Conservation (phyloP, 306 rosid genomes). For the Vachellia collinsii region DNA sequence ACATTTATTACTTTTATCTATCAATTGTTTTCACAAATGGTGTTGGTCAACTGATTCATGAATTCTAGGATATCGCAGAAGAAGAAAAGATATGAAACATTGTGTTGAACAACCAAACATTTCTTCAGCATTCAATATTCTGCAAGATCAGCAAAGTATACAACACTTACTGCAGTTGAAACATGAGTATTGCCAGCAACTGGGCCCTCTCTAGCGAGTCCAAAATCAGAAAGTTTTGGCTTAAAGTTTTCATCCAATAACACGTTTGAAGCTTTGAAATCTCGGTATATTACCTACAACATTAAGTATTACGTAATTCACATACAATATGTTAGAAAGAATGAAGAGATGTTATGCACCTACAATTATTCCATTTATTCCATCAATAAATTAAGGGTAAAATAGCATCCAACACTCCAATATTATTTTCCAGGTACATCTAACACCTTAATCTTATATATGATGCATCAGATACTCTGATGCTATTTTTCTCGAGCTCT, state of each 20-base stretch:
- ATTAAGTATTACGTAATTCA: background rate
- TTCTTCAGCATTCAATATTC: background rate
- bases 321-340: conserved; percentile 7
- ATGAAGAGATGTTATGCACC: conserved; percentile 5
- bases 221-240: conserved; percentile 88
- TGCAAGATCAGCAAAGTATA: background rate
- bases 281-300: conserved; percentile 74
- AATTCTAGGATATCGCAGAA: background rate
- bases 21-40: background rate
- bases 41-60: background rate
- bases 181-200: conserved; percentile 74
- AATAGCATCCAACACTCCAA: too few relatives aligned
- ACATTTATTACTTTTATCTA: background rate
- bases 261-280: conserved; percentile 75
- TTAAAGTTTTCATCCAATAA: conserved; percentile 68
- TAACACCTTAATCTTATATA: too few relatives aligned
- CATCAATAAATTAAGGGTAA: background rate
- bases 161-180: conserved; percentile 81
- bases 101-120: too few relatives aligned
- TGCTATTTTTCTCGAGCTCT: too few relatives aligned
- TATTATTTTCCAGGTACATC: too few relatives aligned
- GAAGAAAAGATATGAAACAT: background rate
- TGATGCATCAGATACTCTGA: too few relatives aligned
- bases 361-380: background rate
- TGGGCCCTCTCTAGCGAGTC: conserved; percentile 95